phyloP scores from a whole-genome alignment of 805 yeast genomes.

The Lachancea dasiensis region DNA sequence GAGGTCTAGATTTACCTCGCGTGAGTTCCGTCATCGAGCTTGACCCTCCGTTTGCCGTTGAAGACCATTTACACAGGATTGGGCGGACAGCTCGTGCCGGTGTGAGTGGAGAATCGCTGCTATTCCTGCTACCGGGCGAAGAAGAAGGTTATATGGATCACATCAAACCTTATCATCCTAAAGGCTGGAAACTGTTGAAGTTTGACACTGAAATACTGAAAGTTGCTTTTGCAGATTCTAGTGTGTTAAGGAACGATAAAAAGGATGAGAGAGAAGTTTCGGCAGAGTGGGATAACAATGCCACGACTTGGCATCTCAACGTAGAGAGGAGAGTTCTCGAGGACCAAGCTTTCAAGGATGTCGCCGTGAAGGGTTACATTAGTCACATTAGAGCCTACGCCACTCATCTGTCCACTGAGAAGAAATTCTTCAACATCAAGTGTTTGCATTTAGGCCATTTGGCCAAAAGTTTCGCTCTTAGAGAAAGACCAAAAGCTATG shows the following conservation, averaged over 20 bases:
- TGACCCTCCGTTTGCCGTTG: constrained; percentile 92
- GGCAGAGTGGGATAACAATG: constrained; percentile 81
- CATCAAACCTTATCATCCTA: constrained; percentile 51
- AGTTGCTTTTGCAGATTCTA: constrained; percentile 30
- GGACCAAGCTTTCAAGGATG: constrained; percentile 49
- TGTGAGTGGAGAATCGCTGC: constrained; percentile 63
- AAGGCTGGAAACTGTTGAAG: constrained; percentile 44
- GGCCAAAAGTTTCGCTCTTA: constrained; percentile 88
- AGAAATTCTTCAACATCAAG: constrained; percentile 74
- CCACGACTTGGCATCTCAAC: constrained; percentile 92
- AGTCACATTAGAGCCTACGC: constrained; percentile 94
- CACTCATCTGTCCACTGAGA: constrained; percentile 80
- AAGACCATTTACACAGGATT: constrained; percentile 92
- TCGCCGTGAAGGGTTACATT: constrained; percentile 76
- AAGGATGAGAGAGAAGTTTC: constrained; percentile 31
- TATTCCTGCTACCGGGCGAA: constrained; percentile 80
- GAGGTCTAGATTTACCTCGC: constrained; percentile 90
- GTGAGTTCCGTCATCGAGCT: constrained; percentile 83
- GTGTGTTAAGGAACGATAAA: constrained; percentile 31
- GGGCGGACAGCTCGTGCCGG: constrained; percentile 99
- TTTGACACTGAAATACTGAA: constrained; percentile 42
- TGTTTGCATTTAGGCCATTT: constrained; percentile 88
- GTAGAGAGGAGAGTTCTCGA: constrained; percentile 85
- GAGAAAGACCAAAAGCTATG: constrained; percentile 87
- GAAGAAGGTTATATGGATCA: constrained; percentile 79